Evolutionary conservation across 2,329 filamentous ascomycete genomes (phyloP).

Genomic region (Cladosporium sphaerospermum): DNA sequence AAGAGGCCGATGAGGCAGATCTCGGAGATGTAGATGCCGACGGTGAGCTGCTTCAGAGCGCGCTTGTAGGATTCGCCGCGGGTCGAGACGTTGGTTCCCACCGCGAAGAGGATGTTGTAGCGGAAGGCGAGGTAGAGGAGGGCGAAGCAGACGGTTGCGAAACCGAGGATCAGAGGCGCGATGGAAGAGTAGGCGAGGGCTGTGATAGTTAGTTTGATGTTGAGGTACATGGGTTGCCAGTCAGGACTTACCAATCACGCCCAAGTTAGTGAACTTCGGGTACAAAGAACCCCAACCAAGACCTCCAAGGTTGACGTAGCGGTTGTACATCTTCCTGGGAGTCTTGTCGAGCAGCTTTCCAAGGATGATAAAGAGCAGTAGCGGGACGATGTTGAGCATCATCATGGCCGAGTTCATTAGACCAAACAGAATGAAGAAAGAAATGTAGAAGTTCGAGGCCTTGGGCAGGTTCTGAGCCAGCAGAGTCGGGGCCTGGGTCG

Average conservation of each 20-base stretch:
- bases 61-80: slow-evolving; percentile 38
- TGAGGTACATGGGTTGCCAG: not conserved
- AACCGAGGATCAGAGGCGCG: slow-evolving; percentile 40
- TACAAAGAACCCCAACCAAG: slow-evolving; percentile 40
- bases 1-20: slow-evolving; percentile 42
- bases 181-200: slow-evolving; percentile 43
- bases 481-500: slow-evolving; percentile 22
- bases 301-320: slow-evolving; percentile 35
- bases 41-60: slow-evolving; percentile 39
- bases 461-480: slow-evolving; percentile 31
- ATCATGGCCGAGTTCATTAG: slow-evolving; percentile 22
- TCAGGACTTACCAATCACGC: slow-evolving; percentile 25
- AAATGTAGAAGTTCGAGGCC: slow-evolving; percentile 33
- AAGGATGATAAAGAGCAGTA: slow-evolving; percentile 26
- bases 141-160: slow-evolving; percentile 36
- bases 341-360: slow-evolving; percentile 33
- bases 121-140: slow-evolving; percentile 43
- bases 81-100: slow-evolving; percentile 39
- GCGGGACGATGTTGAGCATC: slow-evolving; percentile 24
- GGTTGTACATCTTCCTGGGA: slow-evolving; percentile 40
- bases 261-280: slow-evolving; percentile 37
- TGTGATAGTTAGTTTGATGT: not conserved
- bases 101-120: slow-evolving; percentile 45
- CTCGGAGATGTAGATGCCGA: slow-evolving; percentile 41
- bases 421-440: slow-evolving; percentile 32